Conservation (phyloP, 1,284 basidiomycete genomes). For the Apiotrichum laibachii region DNA sequence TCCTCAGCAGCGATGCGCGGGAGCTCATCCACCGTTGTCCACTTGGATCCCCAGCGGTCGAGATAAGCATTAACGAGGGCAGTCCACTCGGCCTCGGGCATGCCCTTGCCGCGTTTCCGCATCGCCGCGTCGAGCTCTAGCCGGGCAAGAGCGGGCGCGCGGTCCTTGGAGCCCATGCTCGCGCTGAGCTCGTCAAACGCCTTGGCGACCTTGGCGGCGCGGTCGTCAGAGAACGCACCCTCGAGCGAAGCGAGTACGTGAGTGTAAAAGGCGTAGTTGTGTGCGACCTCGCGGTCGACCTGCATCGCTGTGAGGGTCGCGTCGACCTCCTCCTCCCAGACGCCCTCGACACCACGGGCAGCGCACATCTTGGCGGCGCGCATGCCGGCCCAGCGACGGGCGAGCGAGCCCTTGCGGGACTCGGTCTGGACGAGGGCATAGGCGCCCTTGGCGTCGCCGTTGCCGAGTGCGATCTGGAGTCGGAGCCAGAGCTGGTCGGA, state of each 20-base stretch:
- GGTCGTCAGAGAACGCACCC: slow-evolving; percentile 2
- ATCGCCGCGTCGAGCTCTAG: slow-evolving; percentile 28
- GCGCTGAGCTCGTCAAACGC: slow-evolving; percentile 23
- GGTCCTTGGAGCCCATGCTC: slow-evolving; percentile 31
- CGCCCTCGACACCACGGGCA: slow-evolving; percentile 12
- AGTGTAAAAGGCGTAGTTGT: slow-evolving; percentile 44
- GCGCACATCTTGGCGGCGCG: slow-evolving; percentile 25
- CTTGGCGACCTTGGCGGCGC: slow-evolving; percentile 1
- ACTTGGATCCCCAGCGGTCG: slow-evolving; percentile 37
- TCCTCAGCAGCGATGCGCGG: slow-evolving; percentile 26
- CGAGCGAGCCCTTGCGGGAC: slow-evolving; percentile 28
- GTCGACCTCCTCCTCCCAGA: slow-evolving; percentile 32
- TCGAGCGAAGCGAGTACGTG: slow-evolving; percentile 24
- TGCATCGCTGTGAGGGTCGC: slow-evolving; percentile 22
- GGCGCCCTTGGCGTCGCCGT: slow-evolving; percentile 25
- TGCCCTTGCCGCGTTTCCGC: slow-evolving; percentile 4
- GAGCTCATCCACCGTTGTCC: slow-evolving; percentile 33
- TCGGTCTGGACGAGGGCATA: slow-evolving; percentile 23
- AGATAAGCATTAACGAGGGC: slow-evolving; percentile 32
- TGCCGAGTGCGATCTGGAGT: slow-evolving; percentile 34
- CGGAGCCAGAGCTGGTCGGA: slow-evolving; percentile 44
- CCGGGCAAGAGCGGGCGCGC: slow-evolving; percentile 33
- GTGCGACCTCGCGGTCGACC: slow-evolving; percentile 28
- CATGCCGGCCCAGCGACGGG: slow-evolving; percentile 34
- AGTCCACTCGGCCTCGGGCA: slow-evolving; percentile 23